phyloP scores from a whole-genome alignment of 177 flowering plant species.

The Telopea speciosissima region DNA sequence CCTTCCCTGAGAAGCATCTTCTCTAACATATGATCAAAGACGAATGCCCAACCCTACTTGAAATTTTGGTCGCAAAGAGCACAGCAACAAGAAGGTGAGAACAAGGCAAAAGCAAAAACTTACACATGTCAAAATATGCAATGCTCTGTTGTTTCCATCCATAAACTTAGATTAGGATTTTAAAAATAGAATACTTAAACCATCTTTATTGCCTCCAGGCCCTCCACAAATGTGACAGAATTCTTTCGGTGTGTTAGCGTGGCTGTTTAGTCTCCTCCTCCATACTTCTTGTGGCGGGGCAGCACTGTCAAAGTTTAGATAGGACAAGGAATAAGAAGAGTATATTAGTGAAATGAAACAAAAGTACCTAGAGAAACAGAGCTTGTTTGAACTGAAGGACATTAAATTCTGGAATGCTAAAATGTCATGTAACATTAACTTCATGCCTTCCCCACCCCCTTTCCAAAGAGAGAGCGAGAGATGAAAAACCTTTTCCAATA shows the following conservation, averaged over 20 bases:
- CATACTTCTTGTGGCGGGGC: conserved; percentile 92
- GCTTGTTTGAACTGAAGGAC: too few species aligned
- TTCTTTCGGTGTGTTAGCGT: conserved; percentile 82
- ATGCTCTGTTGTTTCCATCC: neutral
- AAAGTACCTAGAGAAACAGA: neutral
- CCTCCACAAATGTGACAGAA: conserved; percentile 89
- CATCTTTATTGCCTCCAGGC: conserved; percentile 86
- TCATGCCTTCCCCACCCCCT: too few species aligned
- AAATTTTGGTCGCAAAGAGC: conserved; percentile 12
- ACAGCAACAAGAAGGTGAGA: neutral
- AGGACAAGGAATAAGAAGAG: conserved; percentile 9
- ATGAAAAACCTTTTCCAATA: too few species aligned
- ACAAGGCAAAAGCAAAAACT: neutral
- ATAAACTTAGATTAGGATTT: conserved; percentile 3
- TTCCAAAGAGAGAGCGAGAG: too few species aligned
- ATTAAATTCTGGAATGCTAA: neutral
- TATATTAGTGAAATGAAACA: neutral
- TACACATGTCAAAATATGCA: neutral
- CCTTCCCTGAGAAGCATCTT: conserved; percentile 83
- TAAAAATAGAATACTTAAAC: conserved; percentile 29
- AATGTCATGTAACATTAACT: neutral
- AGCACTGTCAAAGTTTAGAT: conserved; percentile 92
- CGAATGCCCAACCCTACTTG: conserved; percentile 86
- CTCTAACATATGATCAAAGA: conserved; percentile 87
- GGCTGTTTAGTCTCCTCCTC: conserved; percentile 90